Evolutionary conservation across 164 flowering plant genomes (phyloP), one percentile per base, ranked within the genome.

Genomic region (Chimonanthus praecox): DNA sequence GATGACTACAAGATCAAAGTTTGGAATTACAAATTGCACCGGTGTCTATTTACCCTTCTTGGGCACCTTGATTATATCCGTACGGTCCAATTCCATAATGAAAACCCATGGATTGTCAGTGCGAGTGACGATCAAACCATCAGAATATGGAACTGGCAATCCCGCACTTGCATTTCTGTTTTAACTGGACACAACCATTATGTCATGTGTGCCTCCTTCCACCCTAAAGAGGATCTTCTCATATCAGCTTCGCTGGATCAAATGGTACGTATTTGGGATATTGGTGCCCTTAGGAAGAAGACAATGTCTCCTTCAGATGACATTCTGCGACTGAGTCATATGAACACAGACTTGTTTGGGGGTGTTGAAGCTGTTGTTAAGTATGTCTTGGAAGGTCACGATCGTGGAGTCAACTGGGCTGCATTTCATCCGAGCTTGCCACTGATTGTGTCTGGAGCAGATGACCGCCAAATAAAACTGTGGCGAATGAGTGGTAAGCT

Each of bases 91-190:
- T 93, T 93, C 77, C 98, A 89, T 73, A 83, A 85, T 73, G 94
- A 89, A 80, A 69, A 85, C 74, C 97, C 98, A 3, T 94, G 98
- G 98, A 92, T 94, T 78, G 94, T 94, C 33, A 94, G 98, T 83
- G 85, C 94, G 15, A 89, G 94, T 82, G 94, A 89, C 80, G 94
- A 89, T 75, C 94, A 89, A 81, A 94, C 98, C 49, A 94, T 94
- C 46, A 87, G 97, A 63, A 87, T 94, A 78, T 94, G 98, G 98
- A 94, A 94, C 76, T 94, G 98, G 98, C 98, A 94, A 74, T 94
- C 98, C 6, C 91, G 98, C 2, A 90, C 94, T 63, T 89, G 94
- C 76, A 82, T 89, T 18, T 84, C 91, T 79, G 91, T 89, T 21
- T 80, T 89, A 77, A 92, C 98, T 44, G 98, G 98, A 21, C 98